Evolutionary conservation across 495 filamentous ascomycete genomes (phyloP), one percentile per base, ranked within the genome.

Genomic region (Xylaria curta): DNA sequence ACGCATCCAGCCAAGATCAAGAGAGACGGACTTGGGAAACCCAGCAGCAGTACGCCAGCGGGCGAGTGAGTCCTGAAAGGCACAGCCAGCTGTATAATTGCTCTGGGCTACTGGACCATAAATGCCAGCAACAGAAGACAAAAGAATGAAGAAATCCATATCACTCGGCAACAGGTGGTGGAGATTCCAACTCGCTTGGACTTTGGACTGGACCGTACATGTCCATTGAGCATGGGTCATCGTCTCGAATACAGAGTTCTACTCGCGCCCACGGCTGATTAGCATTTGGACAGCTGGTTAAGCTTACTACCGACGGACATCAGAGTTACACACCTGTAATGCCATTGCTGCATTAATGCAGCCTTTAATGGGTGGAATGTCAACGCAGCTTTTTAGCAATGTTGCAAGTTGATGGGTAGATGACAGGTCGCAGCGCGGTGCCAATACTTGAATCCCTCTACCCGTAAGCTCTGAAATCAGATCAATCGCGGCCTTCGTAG

Each of bases 71-170:
- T 51, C 47, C 47, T 51, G 47, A 19, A 51, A 51, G 19, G 47
- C 47, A n/a, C 47, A 51, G 8, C 47, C 47, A n/a, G 47, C 47
- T 9, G 47, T n/a, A 24, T 51, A 51, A 10, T 51, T 51, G 19
- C n/a, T 21, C 47, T 51, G 47, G 19, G n/a, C 47, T 51, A 24
- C 7, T 21, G n/a, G 2, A 3, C 47, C 47, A 10, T 51, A 51
- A 0, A 10, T 51, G 2, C 47, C n/a, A 21, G 47, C 47, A 3
- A 51, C 19, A 1, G 47, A 51, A 12, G 47, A 51, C n/a, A 51
- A 4, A 24, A 51, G 47, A 10, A 89, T 72, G 76, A 90, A 89
- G 78, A 90, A 90, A 70, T 89, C 88, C 0, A 89, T 78, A 31
- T 42, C 51, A 19, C 73, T 61, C 40, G 33, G 68, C 3, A 69